phyloP scores from a whole-genome alignment of 495 filamentous ascomycete species.

The Penicillium diatomitis region DNA sequence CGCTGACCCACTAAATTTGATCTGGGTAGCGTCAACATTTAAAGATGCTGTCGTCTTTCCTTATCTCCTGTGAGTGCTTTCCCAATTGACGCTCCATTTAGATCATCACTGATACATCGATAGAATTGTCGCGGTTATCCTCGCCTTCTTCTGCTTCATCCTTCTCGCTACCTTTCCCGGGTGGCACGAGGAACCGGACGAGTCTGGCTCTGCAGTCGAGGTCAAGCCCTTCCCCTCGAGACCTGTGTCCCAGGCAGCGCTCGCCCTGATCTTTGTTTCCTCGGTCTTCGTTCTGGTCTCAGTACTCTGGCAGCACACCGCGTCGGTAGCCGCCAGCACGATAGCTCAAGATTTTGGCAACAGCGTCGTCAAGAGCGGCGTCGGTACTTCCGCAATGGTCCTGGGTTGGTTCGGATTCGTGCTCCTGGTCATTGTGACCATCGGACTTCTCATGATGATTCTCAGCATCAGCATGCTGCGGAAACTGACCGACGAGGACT shows the following conservation, averaged over 20 bases:
- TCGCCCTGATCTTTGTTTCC: slow-evolving; percentile 59
- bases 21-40: slow-evolving; percentile 65
- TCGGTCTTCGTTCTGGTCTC: slow-evolving; percentile 63
- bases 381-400: slow-evolving; percentile 89
- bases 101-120: slow-evolving; percentile 1
- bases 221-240: slow-evolving; percentile 62
- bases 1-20: slow-evolving; percentile 61
- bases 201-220: slow-evolving; percentile 45
- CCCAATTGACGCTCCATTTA: not conserved
- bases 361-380: slow-evolving; percentile 78
- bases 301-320: slow-evolving; percentile 75
- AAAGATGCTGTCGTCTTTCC: slow-evolving; percentile 64
- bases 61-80: slow-evolving; percentile 50
- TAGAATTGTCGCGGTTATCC: slow-evolving; percentile 61
- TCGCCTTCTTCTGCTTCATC: slow-evolving; percentile 61
- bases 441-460: slow-evolving; percentile 92
- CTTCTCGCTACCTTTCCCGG: slow-evolving; percentile 64
- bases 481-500: slow-evolving; percentile 43
- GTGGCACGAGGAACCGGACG: slow-evolving; percentile 58
- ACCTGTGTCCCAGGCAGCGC: slow-evolving; percentile 55
- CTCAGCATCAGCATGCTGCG: slow-evolving; percentile 70
- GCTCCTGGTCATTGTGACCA: slow-evolving; percentile 83
- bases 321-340: slow-evolving; percentile 84
- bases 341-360: slow-evolving; percentile 95
- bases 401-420: slow-evolving; percentile 96